A percentile compares a stretch with the other conserved stretches of the same genome.
phyloP scores from a whole-genome alignment of 2,329 filamentous ascomycete genomes.

The Ceratocystis variospora region DNA sequence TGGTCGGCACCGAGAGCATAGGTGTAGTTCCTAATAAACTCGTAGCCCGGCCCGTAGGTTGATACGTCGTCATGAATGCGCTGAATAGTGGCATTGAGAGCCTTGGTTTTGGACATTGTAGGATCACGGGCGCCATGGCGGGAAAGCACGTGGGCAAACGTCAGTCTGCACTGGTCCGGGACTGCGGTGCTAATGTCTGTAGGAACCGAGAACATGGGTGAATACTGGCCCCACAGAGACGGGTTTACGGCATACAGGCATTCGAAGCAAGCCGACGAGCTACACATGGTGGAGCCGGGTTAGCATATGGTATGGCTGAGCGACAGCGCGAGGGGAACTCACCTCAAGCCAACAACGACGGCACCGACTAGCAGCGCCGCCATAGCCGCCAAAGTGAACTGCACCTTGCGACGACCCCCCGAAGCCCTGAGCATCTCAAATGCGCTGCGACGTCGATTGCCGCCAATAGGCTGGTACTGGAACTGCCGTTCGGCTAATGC shows the following conservation, averaged over 20 bases:
- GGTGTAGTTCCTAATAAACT: conserved; percentile 57
- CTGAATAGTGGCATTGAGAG: conserved; percentile 50
- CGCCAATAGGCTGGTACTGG: conserved; percentile 14
- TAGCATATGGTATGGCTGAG: background rate
- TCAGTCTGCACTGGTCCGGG: conserved; percentile 57
- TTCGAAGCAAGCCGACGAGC: conserved; percentile 8
- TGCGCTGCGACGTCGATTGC: background rate
- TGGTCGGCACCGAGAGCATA: conserved; percentile 59
- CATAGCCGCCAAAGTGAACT: conserved; percentile 7
- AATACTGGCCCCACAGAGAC: conserved; percentile 68
- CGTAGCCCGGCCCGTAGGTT: conserved; percentile 47
- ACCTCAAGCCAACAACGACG: conserved; percentile 16
- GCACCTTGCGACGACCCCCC: conserved; percentile 10
- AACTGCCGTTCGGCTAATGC: conserved; percentile 9
- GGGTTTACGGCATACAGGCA: conserved; percentile 12
- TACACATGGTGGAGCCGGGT: conserved; percentile 27
- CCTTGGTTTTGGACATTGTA: conserved; percentile 49
- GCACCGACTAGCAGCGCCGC: conserved; percentile 3
- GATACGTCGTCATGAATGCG: conserved; percentile 47
- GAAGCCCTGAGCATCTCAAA: conserved; percentile 6
- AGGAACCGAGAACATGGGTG: conserved; percentile 65
- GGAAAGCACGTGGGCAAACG: conserved; percentile 68
- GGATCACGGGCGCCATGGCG: conserved; percentile 77
- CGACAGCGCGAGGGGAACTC: background rate
- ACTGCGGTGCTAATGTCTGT: conserved; percentile 47